Evolutionary conservation across 371 early-diverging fungal species (phyloP).

Genomic region (Parasitella parasitica): DNA sequence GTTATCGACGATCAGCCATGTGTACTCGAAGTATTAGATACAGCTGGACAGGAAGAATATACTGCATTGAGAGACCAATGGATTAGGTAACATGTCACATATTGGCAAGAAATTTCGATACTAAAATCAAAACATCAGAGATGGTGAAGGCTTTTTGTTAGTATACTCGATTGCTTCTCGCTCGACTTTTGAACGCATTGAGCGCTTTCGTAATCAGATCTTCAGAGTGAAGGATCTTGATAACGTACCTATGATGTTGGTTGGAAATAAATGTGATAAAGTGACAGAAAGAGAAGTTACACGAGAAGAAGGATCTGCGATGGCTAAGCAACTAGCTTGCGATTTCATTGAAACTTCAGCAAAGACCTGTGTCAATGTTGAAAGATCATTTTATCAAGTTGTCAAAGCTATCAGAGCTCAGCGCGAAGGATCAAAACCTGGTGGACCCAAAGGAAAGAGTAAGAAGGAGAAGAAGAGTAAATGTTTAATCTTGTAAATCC

Average conservation of each 20-base stretch:
- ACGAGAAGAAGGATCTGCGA: slow-evolving; percentile 72
- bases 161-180: slow-evolving; percentile 86
- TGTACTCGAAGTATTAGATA: slow-evolving; percentile 92
- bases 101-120: neutral
- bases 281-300: slow-evolving; percentile 74
- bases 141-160: slow-evolving; percentile 88
- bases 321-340: slow-evolving; percentile 66
- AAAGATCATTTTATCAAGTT: slow-evolving; percentile 63
- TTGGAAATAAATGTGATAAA: slow-evolving; percentile 92
- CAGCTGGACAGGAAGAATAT: slow-evolving; percentile 89
- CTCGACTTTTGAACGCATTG: slow-evolving; percentile 80
- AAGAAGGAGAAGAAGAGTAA: slow-evolving; percentile 40
- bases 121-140: slow-evolving; percentile 34
- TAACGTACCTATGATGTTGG: slow-evolving; percentile 81
- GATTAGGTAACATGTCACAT: slow-evolving; percentile 57
- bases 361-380: slow-evolving; percentile 81
- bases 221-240: slow-evolving; percentile 80
- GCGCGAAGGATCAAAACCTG: slow-evolving; percentile 39
- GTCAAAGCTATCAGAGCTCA: slow-evolving; percentile 57
- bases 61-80: slow-evolving; percentile 92
- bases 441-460: slow-evolving; percentile 26
- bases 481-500: slow-evolving; percentile 36
- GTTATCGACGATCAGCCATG: slow-evolving; percentile 86
- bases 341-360: slow-evolving; percentile 83
- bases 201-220: slow-evolving; percentile 79